Percentiles rank a stretch among this genome's conserved stretches.
phyloP scores from a whole-genome alignment of 345 rosid species.

The Euphorbia lathyris region DNA sequence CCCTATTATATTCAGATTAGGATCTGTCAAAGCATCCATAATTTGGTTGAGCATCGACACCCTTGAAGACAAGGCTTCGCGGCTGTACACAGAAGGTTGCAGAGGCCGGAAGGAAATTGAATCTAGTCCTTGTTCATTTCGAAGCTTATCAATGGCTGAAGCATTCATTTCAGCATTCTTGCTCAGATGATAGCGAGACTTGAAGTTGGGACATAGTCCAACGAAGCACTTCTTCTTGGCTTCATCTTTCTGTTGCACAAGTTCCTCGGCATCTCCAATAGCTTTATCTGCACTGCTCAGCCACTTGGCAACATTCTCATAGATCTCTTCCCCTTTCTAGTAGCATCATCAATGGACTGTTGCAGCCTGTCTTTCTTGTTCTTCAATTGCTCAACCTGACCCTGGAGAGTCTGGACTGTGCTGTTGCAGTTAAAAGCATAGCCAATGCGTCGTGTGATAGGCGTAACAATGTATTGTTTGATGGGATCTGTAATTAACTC shows the following conservation, averaged over 20 bases:
- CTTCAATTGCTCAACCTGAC: background rate
- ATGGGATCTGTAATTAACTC: background rate
- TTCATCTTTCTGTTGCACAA: background rate
- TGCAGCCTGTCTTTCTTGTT: background rate
- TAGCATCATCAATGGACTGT: background rate
- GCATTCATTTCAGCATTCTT: too few relatives aligned
- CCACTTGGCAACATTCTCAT: background rate
- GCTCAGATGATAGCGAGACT: too few relatives aligned
- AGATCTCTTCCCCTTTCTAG: background rate
- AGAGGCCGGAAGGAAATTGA: background rate
- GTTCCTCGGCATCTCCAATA: background rate
- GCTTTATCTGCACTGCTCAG: background rate
- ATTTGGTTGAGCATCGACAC: background rate
- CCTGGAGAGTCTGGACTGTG: background rate
- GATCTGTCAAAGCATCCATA: background rate
- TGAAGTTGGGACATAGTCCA: too few relatives aligned
- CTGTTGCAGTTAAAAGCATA: background rate
- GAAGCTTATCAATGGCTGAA: too few relatives aligned
- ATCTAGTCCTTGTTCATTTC: background rate
- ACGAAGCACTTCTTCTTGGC: too few relatives aligned
- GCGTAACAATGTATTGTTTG: background rate
- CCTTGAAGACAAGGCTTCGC: background rate
- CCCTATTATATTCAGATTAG: constrained; percentile 5
- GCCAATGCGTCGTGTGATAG: background rate
- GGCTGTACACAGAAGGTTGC: background rate